phyloP scores from a whole-genome alignment of 257 asterid species.

The Orobanche coerulescens region DNA sequence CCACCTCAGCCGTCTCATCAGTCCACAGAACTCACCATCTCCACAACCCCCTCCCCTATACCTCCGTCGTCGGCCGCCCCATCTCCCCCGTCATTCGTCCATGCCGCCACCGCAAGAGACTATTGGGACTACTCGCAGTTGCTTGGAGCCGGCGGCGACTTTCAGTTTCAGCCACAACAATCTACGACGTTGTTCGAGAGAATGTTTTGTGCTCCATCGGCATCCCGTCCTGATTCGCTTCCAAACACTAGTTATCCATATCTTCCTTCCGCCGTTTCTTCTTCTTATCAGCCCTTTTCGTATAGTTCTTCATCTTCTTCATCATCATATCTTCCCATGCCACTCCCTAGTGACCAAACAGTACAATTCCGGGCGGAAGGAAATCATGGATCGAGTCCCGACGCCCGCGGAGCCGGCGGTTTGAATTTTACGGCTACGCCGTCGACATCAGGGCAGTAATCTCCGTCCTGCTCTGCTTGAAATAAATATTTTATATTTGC shows the following conservation, averaged over 20 bases:
- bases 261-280: constrained; percentile 9
- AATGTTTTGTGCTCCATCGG: constrained; percentile 43
- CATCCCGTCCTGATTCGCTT: constrained; percentile 42
- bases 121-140: constrained; percentile 65
- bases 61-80: too few relatives aligned
- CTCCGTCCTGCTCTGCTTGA: constrained; percentile 62
- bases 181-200: constrained; percentile 34
- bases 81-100: constrained; percentile 27
- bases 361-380: constrained; percentile 37
- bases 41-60: constrained; percentile 14
- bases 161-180: constrained; percentile 32
- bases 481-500: background rate
- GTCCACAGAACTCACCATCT: constrained; percentile 9
- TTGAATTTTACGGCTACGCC: constrained; percentile 34
- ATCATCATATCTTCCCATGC: constrained; percentile 17
- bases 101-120: constrained; percentile 34
- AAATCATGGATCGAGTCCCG: constrained; percentile 26
- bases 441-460: constrained; percentile 46
- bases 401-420: constrained; percentile 15
- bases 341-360: constrained; percentile 41
- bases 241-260: background rate
- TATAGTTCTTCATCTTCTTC: constrained; percentile 15
- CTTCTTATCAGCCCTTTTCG: background rate
- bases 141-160: constrained; percentile 37
- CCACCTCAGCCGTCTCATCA: constrained; percentile 26